Base-by-base conservation (phyloP, 2,329 filamentous ascomycete species). In the Venturia oleaginea region DNA sequence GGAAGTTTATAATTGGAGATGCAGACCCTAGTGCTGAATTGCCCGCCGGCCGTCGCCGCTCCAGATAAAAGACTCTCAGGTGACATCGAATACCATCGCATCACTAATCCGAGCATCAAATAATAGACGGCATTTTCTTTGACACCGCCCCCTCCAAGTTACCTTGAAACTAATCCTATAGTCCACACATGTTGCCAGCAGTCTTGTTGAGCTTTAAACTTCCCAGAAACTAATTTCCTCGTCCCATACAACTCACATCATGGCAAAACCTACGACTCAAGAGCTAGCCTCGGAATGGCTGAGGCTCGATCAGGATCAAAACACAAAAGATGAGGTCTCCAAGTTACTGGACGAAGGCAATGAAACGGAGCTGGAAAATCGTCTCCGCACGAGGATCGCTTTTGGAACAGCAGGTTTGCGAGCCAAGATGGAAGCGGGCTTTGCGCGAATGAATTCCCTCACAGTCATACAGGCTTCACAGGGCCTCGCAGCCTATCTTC, bases 381-480 rank as follows among this genome's bases (percentile, higher is more conserved):
- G 83, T 48, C 78, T 87, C 27, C 74, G 77, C 4, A 77, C 78
- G 32, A 80, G 83, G 32, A 86, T 87, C 66, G 79, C 83, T 55
- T 87, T 87, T 68, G 84, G 84, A 30, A 87, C 84, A 6, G 83
- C 84, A 46, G 85, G 85, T 51, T 76, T 88, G 10, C 79, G 85
- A 57, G 84, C 83, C n/a, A 79, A 80, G 43, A 88, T 88, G 85
- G 81, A 84, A 68, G 85, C 84, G 55, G 85, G 85, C 5, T 87
- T 86, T 71, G 79, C 84, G 2, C 82, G 79, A 68, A 83, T 85
- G 78, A 85, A 85, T 71, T 79, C 77, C 19, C 72, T 85, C 64
- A 85, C 82, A 0, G 80, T 85, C 66, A 84, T 85, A 64, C 82
- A 87, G 74, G 83, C 85, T 48, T 86, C 85, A 0, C 84, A 87